phyloP scores from a whole-genome alignment of 495 filamentous ascomycete species.

The Geopyxis carbonaria region DNA sequence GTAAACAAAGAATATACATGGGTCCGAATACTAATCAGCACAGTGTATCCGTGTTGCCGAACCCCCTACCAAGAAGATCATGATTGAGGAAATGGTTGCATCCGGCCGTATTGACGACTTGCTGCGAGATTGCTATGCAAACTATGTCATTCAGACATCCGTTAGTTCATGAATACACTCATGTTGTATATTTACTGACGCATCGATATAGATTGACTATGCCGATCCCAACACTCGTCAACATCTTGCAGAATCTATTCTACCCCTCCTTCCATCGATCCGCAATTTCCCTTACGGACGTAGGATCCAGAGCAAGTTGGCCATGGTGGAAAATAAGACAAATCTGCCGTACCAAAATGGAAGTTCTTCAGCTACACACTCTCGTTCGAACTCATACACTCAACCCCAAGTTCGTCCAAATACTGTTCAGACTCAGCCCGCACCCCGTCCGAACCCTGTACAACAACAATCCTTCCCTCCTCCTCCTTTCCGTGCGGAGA shows the following conservation, averaged over 20 bases:
- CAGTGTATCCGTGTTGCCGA: constrained; percentile 65
- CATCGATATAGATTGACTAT: constrained; percentile 44
- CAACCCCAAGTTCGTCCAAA: constrained; percentile 10
- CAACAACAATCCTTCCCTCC: constrained; percentile 22
- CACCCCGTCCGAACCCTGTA: constrained; percentile 19
- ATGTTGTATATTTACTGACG: constrained; percentile 1
- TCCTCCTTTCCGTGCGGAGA: constrained; percentile 10
- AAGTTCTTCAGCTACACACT: constrained; percentile 10
- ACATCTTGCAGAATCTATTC: constrained; percentile 62
- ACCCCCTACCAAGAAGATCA: constrained; percentile 45
- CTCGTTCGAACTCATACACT: constrained; percentile 24
- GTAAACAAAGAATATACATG: background rate
- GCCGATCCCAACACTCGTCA: constrained; percentile 52
- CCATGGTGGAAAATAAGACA: constrained; percentile 4
- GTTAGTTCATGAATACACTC: constrained; percentile 13
- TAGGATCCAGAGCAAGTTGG: constrained; percentile 77
- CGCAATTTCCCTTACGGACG: constrained; percentile 83
- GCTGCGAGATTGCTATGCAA: constrained; percentile 78
- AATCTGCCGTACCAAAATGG: constrained; percentile 7
- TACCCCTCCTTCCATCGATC: constrained; percentile 64
- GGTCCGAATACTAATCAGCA: background rate
- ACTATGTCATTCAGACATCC: constrained; percentile 96
- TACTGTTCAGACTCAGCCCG: background rate
- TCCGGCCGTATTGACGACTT: constrained; percentile 65
- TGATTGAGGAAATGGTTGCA: constrained; percentile 69